A percentile compares a stretch with the other conserved stretches of the same genome.
phyloP scores from a whole-genome alignment of 352 stramenopile genomes.

The Phytophthora idaei region DNA sequence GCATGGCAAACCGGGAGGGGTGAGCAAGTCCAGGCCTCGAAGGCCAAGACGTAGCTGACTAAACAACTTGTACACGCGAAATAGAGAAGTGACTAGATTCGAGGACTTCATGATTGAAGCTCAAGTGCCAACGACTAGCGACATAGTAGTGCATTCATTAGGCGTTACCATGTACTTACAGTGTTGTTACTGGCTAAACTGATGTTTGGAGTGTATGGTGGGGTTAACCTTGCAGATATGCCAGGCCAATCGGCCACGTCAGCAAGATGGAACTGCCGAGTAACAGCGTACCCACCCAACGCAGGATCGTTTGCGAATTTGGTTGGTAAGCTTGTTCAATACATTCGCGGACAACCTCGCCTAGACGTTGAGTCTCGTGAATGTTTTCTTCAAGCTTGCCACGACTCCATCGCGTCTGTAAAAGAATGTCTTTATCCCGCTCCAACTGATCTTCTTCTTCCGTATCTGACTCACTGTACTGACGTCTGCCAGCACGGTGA shows the following conservation, averaged over 20 bases:
- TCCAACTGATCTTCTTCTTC: background rate
- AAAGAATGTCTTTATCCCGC: background rate
- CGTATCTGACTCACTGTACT: background rate
- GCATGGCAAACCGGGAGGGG: too few relatives aligned
- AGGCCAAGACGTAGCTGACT: too few relatives aligned
- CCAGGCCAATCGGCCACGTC: slow-evolving; percentile 23
- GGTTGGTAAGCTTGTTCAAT: background rate
- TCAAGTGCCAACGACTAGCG: background rate
- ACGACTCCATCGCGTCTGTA: background rate
- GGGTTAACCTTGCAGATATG: slow-evolving; percentile 15
- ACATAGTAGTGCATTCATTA: background rate
- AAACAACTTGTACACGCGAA: too few relatives aligned
- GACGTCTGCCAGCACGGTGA: background rate
- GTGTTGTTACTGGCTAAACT: background rate
- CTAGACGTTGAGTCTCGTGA: background rate
- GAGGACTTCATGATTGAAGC: too few relatives aligned
- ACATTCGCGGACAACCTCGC: background rate
- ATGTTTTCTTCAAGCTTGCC: background rate
- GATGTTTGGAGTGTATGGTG: background rate
- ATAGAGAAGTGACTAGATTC: too few relatives aligned
- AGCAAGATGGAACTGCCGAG: slow-evolving; percentile 28
- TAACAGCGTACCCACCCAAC: slow-evolving; percentile 11
- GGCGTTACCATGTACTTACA: background rate
- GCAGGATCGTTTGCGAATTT: background rate
- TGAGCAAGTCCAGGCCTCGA: too few relatives aligned